Conservation (phyloP, 2,329 filamentous ascomycete species). For the Cryphonectria radicalis region DNA sequence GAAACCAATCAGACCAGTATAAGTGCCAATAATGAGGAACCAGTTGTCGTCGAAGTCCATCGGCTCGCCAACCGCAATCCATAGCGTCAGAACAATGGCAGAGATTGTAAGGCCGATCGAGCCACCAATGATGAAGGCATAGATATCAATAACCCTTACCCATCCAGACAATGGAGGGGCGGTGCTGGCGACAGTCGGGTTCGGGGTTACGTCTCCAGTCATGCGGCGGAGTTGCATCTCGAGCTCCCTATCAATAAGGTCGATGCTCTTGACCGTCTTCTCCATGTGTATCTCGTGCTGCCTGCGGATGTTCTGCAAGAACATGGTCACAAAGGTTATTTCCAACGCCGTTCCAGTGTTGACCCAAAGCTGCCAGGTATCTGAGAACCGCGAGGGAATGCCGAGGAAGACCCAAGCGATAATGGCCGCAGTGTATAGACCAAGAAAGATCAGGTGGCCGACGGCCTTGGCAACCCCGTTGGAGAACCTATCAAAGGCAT, state of each 20-base stretch:
- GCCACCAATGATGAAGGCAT: conserved; percentile 48
- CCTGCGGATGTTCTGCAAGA: conserved; percentile 45
- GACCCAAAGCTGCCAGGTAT: conserved; percentile 47
- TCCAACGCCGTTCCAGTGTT: conserved; percentile 49
- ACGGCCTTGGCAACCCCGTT: conserved; percentile 34
- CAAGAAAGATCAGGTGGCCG: conserved; percentile 39
- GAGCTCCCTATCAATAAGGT: conserved; percentile 41
- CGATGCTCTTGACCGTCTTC: conserved; percentile 39
- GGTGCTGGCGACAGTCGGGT: conserved; percentile 40
- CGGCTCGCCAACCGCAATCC: conserved; percentile 44
- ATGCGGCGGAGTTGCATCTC: conserved; percentile 41
- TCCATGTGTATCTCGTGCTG: conserved; percentile 41
- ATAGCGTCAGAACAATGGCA: conserved; percentile 41
- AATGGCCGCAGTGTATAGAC: conserved; percentile 43
- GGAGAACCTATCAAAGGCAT: conserved; percentile 38
- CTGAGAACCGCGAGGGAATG: conserved; percentile 35
- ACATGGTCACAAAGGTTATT: conserved; percentile 46
- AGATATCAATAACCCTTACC: conserved; percentile 47
- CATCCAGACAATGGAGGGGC: conserved; percentile 39
- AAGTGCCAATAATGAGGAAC: conserved; percentile 54
- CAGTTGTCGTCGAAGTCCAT: conserved; percentile 48
- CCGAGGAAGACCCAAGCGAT: conserved; percentile 42
- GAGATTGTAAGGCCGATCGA: conserved; percentile 45
- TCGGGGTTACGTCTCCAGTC: conserved; percentile 39
- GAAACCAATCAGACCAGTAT: conserved; percentile 50